Evolutionary conservation across 192 early-diverging fungal species (phyloP), one percentile per base, ranked within the genome.

Genomic region (Umbelopsis vinacea): DNA sequence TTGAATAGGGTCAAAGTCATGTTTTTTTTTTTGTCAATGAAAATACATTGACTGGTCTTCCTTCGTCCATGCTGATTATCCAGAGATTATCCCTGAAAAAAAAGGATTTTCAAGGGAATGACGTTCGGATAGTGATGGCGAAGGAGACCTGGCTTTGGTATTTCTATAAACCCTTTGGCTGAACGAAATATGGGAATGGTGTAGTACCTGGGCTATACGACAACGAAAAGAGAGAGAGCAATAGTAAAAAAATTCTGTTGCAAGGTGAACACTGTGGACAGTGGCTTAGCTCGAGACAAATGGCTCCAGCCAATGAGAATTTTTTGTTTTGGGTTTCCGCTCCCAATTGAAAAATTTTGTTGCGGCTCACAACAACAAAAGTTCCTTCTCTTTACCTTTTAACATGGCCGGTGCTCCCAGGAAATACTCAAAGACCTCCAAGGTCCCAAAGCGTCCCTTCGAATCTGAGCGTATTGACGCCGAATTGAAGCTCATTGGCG

Each of bases 381-480:
- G 50, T 33, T 77, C 71, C 46, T 70, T 68, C 70, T 66, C 68
- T 72, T 71, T 50, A 45, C 69, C 48, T 66, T 22, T 66, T 37
- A 71, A 52, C 19, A 78, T 78, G 76, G 70, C 76, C 35, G 76
- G 76, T 60, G 71, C 76, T 47, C 66, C 66, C 63, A 73, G 77
- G 71, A 78, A 57, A 50, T 71, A 83, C 79, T 92, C 91, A 74
- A 93, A 91, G 90, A 92, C 90, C 76, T 94, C 90, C 89, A 95
- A 95, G 88, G 95, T 99, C 79, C 97, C 97, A 76, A 93, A 94
- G 84, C 91, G 96, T 87, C 96, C 96, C 68, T 99, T 93, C 88
- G 95, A 96, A 85, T 88, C 93, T 82, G 97, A 94, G 76, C 96
- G 97, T 89, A 91, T 99, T 84, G 96, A 98, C 81, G 88, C 89